A percentile compares a stretch with the other conserved stretches of the same genome.
Conservation (phyloP, 208 protist genomes). For the Borovskyia barvae region DNA sequence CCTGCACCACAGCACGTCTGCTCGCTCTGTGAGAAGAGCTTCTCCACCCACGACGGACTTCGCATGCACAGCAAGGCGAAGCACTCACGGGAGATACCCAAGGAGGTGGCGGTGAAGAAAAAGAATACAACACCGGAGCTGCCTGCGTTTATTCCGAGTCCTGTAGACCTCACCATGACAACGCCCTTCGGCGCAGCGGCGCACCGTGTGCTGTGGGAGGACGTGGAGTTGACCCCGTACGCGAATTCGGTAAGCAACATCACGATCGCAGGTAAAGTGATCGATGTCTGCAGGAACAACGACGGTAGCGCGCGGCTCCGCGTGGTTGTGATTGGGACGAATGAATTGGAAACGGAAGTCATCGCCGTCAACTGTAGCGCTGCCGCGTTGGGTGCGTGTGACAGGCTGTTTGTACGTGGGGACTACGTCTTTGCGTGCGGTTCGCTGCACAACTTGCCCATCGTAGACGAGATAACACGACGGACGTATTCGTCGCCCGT, state of each 20-base stretch:
- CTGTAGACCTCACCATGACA: conserved; percentile 83
- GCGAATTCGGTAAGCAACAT: conserved; percentile 80
- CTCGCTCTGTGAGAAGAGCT: conserved; percentile 53
- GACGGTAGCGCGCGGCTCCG: conserved; percentile 41
- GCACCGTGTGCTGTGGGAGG: conserved; percentile 42
- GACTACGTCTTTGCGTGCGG: conserved; percentile 62
- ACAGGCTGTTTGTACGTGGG: conserved; percentile 25
- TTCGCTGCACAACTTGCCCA: conserved; percentile 52
- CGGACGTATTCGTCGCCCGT: conserved; percentile 56
- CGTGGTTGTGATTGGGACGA: conserved; percentile 46
- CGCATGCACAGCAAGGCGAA: conserved; percentile 86
- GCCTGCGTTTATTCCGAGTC: conserved; percentile 85
- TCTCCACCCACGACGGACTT: conserved; percentile 56
- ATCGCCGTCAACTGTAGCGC: conserved; percentile 57
- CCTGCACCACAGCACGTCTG: conserved; percentile 45
- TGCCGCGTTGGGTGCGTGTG: conserved; percentile 7
- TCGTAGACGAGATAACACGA: conserved; percentile 49
- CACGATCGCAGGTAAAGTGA: conserved; percentile 38
- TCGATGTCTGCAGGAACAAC: conserved; percentile 32
- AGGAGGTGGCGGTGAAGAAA: conserved; percentile 10
- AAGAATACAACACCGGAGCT: conserved; percentile 26
- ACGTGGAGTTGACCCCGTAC: conserved; percentile 70
- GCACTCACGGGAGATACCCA: conserved; percentile 56
- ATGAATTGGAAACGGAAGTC: conserved; percentile 34
- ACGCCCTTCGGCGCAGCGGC: conserved; percentile 58